Evolutionary conservation across 2,329 filamentous ascomycete genomes (phyloP), one percentile per base, ranked within the genome.

Genomic region (Acrocalymma vagum): DNA sequence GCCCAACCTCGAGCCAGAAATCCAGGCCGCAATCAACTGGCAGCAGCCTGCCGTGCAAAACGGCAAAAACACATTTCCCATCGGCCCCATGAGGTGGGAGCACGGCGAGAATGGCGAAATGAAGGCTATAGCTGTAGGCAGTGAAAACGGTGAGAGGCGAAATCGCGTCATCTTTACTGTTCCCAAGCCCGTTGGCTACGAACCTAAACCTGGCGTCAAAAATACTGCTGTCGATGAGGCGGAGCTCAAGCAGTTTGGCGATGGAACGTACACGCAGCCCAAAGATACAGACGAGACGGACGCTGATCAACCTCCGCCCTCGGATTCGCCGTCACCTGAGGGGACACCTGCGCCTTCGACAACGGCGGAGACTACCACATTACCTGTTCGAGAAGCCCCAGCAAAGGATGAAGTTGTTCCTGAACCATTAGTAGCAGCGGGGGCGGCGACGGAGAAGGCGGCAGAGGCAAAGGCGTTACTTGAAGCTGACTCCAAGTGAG

Each of bases 1-100:
- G 70, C 86, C 88, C 6, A 80, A 83, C 35, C 72, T 92, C n/a
- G 92, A 96, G 43, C 70, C 73, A 1, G 60, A 53, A 9, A 75
- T 78, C 24, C 64, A 69, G n/a, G 49, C 65, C 6, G 59, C 57
- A 9, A 54, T 78, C 22, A 60, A 69, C 20, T 78, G 76, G 75
- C 65, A 65, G 27, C 55, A 53, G 3, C 62, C 67, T 6, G 41
- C 45, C 17, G 51, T 44, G 3, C 56, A 71, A 26, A 55, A 63
- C 18, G 67, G 67, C 15, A 53, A 51, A 25, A 66, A 69, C 18
- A 77, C 75, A 6, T 58, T 77, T 15, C 76, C 76, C 1, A 74
- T 65, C 14, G 76, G 76, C 1, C 76, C 76, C 1, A 72, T 78
- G 14, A 71, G 66, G 41, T 78, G 73, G 75, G 70, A 73, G 44